Conservation (phyloP, 257 asterid species). For the Salvia hispanica region DNA sequence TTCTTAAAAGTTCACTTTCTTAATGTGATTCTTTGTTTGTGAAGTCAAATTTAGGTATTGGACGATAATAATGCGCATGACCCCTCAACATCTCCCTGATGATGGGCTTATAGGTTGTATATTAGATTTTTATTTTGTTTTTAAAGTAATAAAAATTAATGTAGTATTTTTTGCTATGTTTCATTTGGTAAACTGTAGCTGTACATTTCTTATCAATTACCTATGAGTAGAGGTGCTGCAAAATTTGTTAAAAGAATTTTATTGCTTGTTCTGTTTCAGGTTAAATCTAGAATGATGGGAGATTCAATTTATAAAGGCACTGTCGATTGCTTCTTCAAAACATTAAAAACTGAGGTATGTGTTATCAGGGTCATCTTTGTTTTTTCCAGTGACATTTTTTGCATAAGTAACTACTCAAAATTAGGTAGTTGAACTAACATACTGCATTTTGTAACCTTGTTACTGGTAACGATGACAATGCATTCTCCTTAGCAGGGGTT, state of each 20-base stretch:
- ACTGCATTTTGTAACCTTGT: constrained; percentile 7
- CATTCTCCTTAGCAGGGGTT: constrained; percentile 56
- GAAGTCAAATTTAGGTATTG: constrained; percentile 21
- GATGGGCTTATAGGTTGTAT: constrained; percentile 5
- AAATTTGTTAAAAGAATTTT: not conserved
- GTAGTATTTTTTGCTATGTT: constrained; percentile 5
- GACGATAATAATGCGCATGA: constrained; percentile 15
- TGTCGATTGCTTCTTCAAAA: constrained; percentile 77
- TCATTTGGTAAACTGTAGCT: constrained; percentile 15
- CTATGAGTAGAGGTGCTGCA: not conserved
- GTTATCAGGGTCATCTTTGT: constrained; percentile 4
- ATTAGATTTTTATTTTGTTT: not conserved
- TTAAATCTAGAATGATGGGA: constrained; percentile 98
- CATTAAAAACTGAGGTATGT: constrained; percentile 71
- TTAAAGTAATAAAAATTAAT: not conserved
- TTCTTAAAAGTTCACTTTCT: constrained; percentile 18
- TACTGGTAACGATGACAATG: constrained; percentile 26
- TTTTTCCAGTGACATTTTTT: not conserved
- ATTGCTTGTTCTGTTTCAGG: constrained; percentile 47
- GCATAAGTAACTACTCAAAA: constrained; percentile 6
- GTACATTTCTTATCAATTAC: constrained; percentile 16
- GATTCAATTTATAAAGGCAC: constrained; percentile 73
- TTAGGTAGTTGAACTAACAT: not conserved
- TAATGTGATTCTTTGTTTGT: constrained; percentile 17
- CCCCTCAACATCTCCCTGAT: constrained; percentile 8